Evolutionary conservation across 2,329 filamentous ascomycete genomes (phyloP).

Genomic region (Coniosporium tulheliwenetii): DNA sequence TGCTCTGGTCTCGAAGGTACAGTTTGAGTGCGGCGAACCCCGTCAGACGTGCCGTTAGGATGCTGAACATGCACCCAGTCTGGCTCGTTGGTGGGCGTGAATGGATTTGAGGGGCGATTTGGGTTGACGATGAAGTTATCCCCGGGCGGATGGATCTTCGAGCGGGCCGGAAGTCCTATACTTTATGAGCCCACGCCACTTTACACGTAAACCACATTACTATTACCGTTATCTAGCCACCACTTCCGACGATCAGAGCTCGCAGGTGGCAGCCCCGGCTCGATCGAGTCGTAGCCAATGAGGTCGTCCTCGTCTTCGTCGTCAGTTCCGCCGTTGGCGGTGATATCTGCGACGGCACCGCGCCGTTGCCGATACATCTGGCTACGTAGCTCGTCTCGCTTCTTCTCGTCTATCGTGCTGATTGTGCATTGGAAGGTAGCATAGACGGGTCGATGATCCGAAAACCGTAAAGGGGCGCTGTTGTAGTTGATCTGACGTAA

Average conservation of each 20-base stretch:
- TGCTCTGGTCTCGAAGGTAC: constrained; percentile 5
- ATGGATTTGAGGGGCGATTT: constrained; percentile 66
- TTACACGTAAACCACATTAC: constrained; percentile 43
- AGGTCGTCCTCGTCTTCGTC: constrained; percentile 65
- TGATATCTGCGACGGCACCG: constrained; percentile 47
- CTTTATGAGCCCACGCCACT: constrained; percentile 27
- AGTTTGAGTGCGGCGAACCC: not conserved
- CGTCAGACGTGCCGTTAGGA: constrained; percentile 9
- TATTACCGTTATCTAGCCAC: constrained; percentile 47
- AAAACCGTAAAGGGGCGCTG: constrained; percentile 70
- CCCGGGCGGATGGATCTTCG: constrained; percentile 51
- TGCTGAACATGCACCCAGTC: constrained; percentile 57
- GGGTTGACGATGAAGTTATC: constrained; percentile 53
- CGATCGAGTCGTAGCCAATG: constrained; percentile 67
- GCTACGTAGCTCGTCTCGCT: constrained; percentile 56
- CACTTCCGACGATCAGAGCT: constrained; percentile 47
- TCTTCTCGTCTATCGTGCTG: constrained; percentile 59
- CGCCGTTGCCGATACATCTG: constrained; percentile 58
- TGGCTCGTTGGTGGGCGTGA: constrained; percentile 53
- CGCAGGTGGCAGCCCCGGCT: constrained; percentile 54
- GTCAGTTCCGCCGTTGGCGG: constrained; percentile 38
- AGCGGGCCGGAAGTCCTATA: constrained; percentile 55
- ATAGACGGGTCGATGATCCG: constrained; percentile 92
- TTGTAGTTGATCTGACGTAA: constrained; percentile 73
- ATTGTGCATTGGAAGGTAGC: constrained; percentile 76